Evolutionary conservation across 2,329 filamentous ascomycete species (phyloP), one percentile per base, ranked within the genome.

Genomic region (Colletotrichum euphorbiae): DNA sequence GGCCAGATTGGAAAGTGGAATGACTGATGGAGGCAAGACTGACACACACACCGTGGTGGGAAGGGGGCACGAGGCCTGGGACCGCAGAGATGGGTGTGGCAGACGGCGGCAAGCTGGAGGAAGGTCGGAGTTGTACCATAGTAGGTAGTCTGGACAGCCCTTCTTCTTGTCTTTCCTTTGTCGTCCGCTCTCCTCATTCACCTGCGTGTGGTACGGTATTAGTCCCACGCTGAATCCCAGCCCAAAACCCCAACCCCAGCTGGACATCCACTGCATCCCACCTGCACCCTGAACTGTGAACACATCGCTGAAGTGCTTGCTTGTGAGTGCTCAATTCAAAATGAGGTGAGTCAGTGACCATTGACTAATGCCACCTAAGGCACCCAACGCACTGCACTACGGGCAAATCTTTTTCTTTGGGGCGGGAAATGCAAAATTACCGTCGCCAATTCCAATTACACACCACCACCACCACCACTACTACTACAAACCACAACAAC

Each of bases 1-100:
- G 36, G 19, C 60, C 21, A 38, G 24, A 38, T 28, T 62, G 24
- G 38, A 38, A 36, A 46, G 36, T 57, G 60, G 60, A 63, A 57
- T 31, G 52, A 58, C 61, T 38, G 42, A n/a, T 33, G 52, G 52
- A 58, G 33, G 17, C 52, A 13, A 42, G 36, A 64, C 43, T 43
- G 61, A 24, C 21, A 24, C 3, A 64, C 33, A 48, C 15, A 46
- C 11, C n/a, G 60, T 28, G 48, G 60, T 28, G 19, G 17, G 28
- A 33, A 13, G 38, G 33, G 28, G 36, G 38, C 45, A 56, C 52
- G 21, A 17, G 21, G 51, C 2, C 45, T 6, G 8, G 40, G 55
- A 46, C 24, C 21, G 21, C 24, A 24, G 24, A 24, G 24, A 24
- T 24, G 24, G 24, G 24, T 24, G 24, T 24, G 24, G 24, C 24